Percentiles rank a stretch among this genome's conserved stretches.
These are phyloP conservation scores for Pseudogymnoascus sp. DNA, from an alignment of 2,329 filamentous ascomycete species.

Conservation along the genomic window DNA sequence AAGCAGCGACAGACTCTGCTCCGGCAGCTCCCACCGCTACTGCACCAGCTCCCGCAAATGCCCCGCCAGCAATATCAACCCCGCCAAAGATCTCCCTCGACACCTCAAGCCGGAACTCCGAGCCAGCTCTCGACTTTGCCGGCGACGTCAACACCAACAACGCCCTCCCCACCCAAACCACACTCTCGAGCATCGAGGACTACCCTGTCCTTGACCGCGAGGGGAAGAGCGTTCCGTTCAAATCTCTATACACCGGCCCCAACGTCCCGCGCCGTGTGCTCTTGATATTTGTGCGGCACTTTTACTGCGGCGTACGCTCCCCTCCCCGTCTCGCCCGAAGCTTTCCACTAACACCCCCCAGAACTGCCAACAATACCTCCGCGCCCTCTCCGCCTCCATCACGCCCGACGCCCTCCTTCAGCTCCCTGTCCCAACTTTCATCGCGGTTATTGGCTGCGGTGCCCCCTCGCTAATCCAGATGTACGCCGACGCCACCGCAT, in stretches of 20 bases:
- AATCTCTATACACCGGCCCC: slow-evolving; percentile 28
- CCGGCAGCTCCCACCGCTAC: not conserved
- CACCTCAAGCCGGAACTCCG: not conserved
- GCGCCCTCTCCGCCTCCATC: slow-evolving; percentile 25
- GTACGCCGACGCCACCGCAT: slow-evolving; percentile 40
- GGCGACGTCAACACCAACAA: slow-evolving; percentile 48
- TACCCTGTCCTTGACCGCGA: slow-evolving; percentile 26
- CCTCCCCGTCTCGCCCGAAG: not conserved
- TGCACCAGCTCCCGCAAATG: not conserved
- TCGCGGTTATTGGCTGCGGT: slow-evolving; percentile 49
- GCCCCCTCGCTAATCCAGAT: slow-evolving; percentile 44
- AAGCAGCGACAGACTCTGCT: not conserved
- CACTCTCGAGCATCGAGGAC: slow-evolving; percentile 41
- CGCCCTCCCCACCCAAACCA: slow-evolving; percentile 42
- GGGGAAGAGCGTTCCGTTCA: slow-evolving; percentile 27
- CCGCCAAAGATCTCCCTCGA: slow-evolving; percentile 3
- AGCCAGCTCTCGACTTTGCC: slow-evolving; percentile 41
- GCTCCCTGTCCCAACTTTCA: slow-evolving; percentile 27
- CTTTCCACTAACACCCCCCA: slow-evolving; percentile 13
- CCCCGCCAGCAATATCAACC: not conserved
- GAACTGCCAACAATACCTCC: slow-evolving; percentile 31
- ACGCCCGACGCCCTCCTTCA: slow-evolving; percentile 25
- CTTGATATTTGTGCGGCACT: slow-evolving; percentile 32
- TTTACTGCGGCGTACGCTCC: slow-evolving; percentile 29
- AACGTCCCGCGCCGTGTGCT: slow-evolving; percentile 27